These are phyloP conservation scores for Microdochium trichocladiopsis DNA, from an alignment of 2,329 filamentous ascomycete species.

Conservation along the genomic window DNA sequence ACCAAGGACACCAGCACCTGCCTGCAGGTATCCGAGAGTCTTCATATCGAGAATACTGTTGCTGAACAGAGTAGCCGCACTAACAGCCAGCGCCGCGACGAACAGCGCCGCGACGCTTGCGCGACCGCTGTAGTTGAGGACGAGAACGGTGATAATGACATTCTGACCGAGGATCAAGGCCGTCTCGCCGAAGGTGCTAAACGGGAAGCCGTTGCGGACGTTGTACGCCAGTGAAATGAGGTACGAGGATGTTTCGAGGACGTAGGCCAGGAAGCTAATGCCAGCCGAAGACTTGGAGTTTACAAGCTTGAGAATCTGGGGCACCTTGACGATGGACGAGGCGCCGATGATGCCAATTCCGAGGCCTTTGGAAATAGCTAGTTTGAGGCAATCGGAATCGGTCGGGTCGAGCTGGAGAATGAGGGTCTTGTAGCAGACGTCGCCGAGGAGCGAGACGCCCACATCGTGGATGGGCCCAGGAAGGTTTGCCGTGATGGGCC, in stretches of 20 bases:
- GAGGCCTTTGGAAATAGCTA: conserved; percentile 85
- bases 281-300: conserved; percentile 74
- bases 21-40: conserved; percentile 69
- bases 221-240: conserved; percentile 91
- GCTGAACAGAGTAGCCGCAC: conserved; percentile 64
- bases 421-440: conserved; percentile 77
- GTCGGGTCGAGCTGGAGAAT: conserved; percentile 77
- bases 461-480: conserved; percentile 69
- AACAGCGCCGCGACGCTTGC: conserved; percentile 65
- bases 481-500: conserved; percentile 65
- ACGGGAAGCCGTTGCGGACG: conserved; percentile 82
- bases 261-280: conserved; percentile 82
- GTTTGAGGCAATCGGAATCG: conserved; percentile 73
- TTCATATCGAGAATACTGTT: conserved; percentile 57
- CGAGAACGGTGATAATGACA: conserved; percentile 77
- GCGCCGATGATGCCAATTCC: conserved; percentile 90
- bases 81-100: conserved; percentile 66
- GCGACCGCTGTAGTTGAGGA: conserved; percentile 74
- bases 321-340: conserved; percentile 89
- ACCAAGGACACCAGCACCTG: conserved; percentile 73
- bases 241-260: conserved; percentile 84
- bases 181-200: conserved; percentile 95
- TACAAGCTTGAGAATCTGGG: conserved; percentile 90
- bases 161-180: conserved; percentile 90
- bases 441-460: conserved; percentile 73